These are phyloP conservation scores for Emericellopsis atlantica DNA, from an alignment of 2,329 filamentous ascomycete species.

Conservation along the genomic window DNA sequence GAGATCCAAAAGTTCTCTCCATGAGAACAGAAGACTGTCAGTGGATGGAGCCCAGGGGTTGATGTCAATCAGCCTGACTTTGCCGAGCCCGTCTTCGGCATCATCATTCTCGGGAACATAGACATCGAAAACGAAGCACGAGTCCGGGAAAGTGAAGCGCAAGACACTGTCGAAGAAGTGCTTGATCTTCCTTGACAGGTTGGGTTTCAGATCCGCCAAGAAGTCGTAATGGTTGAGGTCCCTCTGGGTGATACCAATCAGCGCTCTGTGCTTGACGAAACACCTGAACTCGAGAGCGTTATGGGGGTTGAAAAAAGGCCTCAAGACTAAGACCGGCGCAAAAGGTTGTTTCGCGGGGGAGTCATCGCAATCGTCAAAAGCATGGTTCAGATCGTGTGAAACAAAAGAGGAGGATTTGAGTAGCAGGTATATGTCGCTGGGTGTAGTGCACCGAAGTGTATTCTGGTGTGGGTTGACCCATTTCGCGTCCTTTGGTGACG, in stretches of 20 bases:
- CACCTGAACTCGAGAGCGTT: slow-evolving; percentile 90
- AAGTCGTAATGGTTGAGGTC: slow-evolving; percentile 89
- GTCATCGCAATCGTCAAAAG: slow-evolving; percentile 58
- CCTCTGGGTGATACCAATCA: slow-evolving; percentile 78
- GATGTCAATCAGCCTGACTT: slow-evolving; percentile 81
- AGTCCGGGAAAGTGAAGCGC: slow-evolving; percentile 68
- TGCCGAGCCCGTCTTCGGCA: slow-evolving; percentile 48
- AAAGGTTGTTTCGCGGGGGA: slow-evolving; percentile 33
- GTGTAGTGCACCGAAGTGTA: slow-evolving; percentile 76
- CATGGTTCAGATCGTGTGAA: slow-evolving; percentile 86
- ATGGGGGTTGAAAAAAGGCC: slow-evolving; percentile 80
- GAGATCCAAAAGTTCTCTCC: slow-evolving; percentile 72
- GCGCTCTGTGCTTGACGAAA: slow-evolving; percentile 72
- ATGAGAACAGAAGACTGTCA: slow-evolving; percentile 79
- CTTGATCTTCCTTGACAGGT: slow-evolving; percentile 55
- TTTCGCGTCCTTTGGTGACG: slow-evolving; percentile 85
- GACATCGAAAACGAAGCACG: slow-evolving; percentile 79
- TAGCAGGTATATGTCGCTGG: slow-evolving; percentile 87
- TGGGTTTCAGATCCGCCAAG: slow-evolving; percentile 48
- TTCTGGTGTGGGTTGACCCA: slow-evolving; percentile 81
- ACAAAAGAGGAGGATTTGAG: slow-evolving; percentile 92
- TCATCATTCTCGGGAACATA: slow-evolving; percentile 63
- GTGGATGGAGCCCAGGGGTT: slow-evolving; percentile 90
- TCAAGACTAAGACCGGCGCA: slow-evolving; percentile 68
- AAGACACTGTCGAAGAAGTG: slow-evolving; percentile 68